These are phyloP conservation scores for Eimeria necatrix DNA, from an alignment of 169 alveolate species.

Conservation along the genomic window DNA sequence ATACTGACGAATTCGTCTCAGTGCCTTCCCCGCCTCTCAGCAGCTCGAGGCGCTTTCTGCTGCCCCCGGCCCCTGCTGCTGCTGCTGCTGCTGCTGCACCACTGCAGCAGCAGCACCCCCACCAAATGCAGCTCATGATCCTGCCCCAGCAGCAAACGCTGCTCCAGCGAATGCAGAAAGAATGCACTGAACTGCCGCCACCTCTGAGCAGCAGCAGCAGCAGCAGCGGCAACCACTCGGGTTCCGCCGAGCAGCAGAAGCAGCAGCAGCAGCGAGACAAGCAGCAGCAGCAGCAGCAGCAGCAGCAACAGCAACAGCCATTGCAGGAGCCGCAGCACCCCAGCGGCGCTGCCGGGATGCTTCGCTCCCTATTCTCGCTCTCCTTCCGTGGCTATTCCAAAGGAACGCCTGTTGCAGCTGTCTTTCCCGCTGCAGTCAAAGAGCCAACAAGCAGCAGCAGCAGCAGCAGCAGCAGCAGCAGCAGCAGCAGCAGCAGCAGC, in stretches of 20 bases:
- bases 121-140: not conserved
- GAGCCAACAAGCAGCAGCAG: not conserved
- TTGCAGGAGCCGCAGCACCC: not conserved
- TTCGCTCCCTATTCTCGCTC: not conserved
- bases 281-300: not conserved
- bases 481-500: not conserved
- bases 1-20: not conserved
- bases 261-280: not conserved
- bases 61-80: not conserved
- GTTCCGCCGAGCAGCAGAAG: not conserved
- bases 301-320: not conserved
- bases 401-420: not conserved
- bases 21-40: not conserved
- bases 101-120: not conserved
- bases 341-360: not conserved
- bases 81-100: not conserved
- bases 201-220: not conserved
- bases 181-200: not conserved
- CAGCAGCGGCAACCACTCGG: not conserved
- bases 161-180: not conserved
- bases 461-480: not conserved
- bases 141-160: not conserved
- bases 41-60: not conserved
- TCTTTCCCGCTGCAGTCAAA: not conserved
- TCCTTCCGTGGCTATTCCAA: not conserved